Conservation (phyloP, 2,329 filamentous ascomycete genomes). For the Fusarium pseudocircinatum region DNA sequence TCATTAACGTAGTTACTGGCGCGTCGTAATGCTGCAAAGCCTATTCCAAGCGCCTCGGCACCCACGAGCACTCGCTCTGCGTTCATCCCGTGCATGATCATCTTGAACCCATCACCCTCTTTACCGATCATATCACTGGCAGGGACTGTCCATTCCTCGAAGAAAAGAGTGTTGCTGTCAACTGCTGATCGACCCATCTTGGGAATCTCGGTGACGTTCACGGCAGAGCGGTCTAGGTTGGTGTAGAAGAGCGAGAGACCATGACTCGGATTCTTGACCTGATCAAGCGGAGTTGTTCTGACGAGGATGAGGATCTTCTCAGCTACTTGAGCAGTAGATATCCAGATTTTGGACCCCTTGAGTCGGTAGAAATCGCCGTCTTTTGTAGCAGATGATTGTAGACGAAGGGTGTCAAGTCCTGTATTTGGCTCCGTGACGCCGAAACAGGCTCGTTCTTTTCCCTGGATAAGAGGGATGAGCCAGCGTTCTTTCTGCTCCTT, state of each 20-base stretch:
- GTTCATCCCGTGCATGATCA: constrained; percentile 32
- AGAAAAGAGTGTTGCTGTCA: background rate
- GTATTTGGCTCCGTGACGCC: background rate
- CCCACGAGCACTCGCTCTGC: constrained; percentile 20
- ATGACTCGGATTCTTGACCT: background rate
- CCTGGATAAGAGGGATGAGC: background rate
- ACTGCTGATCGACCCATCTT: background rate
- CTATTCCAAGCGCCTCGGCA: constrained; percentile 11
- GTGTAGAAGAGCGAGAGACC: background rate
- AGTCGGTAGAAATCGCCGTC: background rate
- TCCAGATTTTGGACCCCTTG: background rate
- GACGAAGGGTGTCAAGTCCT: background rate
- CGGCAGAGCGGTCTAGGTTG: background rate
- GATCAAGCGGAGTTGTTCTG: background rate
- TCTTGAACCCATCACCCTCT: constrained; percentile 26
- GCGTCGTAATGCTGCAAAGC: constrained; percentile 10
- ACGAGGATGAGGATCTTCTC: background rate
- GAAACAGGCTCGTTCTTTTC: background rate
- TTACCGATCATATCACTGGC: constrained; percentile 1
- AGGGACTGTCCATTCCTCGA: background rate
- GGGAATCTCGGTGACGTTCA: background rate
- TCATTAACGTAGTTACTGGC: constrained; percentile 21
- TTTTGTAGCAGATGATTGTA: background rate
- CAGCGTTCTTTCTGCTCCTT: background rate
- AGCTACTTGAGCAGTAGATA: background rate